Evolutionary conservation across 108 stramenopile species (phyloP).

Genomic region (Pseudonitzschia delicatissima): DNA sequence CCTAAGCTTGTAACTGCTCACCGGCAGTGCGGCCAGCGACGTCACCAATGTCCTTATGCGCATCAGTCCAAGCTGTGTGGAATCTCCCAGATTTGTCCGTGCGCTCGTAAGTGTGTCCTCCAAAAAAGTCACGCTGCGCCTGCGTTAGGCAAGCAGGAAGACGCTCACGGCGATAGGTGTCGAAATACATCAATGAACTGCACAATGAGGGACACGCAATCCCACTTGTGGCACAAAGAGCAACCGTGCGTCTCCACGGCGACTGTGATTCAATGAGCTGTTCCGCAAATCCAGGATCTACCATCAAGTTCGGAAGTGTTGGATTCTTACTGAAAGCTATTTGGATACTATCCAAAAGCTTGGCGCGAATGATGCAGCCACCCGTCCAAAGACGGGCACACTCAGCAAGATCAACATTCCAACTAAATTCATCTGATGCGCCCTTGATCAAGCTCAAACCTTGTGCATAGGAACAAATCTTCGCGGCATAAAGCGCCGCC

Average conservation of each 20-base stretch:
- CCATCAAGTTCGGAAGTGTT: constrained; percentile 67
- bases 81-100: constrained; percentile 51
- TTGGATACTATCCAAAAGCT: constrained; percentile 75
- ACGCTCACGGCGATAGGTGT: constrained; percentile 73
- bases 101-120: constrained; percentile 91
- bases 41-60: constrained; percentile 78
- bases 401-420: constrained; percentile 82
- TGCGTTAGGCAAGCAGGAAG: constrained; percentile 87
- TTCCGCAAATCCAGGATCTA: constrained; percentile 75
- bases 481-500: constrained; percentile 86
- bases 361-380: constrained; percentile 91
- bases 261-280: constrained; percentile 53
- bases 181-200: constrained; percentile 88
- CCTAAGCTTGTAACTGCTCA: constrained; percentile 39
- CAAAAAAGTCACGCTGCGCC: constrained; percentile 95
- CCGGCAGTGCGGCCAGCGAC: constrained; percentile 75
- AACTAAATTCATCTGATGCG: constrained; percentile 74
- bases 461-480: constrained; percentile 91
- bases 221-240: constrained; percentile 78
- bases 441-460: constrained; percentile 83
- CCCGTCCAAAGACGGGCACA: constrained; percentile 92
- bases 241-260: constrained; percentile 83
- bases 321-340: constrained; percentile 60
- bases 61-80: constrained; percentile 59
- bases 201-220: constrained; percentile 83